Base-by-base conservation (phyloP, 2,329 filamentous ascomycete species). In the Claviceps sorghi region DNA sequence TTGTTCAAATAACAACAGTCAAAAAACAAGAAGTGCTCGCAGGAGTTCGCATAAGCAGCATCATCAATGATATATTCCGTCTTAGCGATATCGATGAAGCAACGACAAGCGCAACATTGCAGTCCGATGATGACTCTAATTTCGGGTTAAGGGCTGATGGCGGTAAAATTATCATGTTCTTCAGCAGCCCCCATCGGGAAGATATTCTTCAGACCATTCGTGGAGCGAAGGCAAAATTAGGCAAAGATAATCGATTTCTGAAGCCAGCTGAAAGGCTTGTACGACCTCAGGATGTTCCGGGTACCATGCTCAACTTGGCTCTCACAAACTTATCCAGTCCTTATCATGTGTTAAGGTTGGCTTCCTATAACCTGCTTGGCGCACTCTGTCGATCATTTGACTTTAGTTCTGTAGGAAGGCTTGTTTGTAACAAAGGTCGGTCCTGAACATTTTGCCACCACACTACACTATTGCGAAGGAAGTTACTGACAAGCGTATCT, bases 81-180 rank as follows among this genome's bases (percentile, higher is more conserved):
- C 69, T 86, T 3, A 74, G 78, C 4, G 82, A 86, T 52, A 75
- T 86, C 15, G 82, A 85, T 53, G 82, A 86, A 65, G 78, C 80
- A 4, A 38, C 52, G 17, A 74, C 80, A 5, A 79, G 80, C 4
- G 19, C 49, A 44, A 74, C 80, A 8, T 79, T 78, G 2, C 75
- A 80, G 54, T 78, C 77, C 0, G 82, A 84, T 53, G 81, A 85
- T 53, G 80, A 84, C 56, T 79, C 78, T 3, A 77, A 80, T 1
- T 86, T 86, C 63, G 82, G 81, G 1, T 67, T 86, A 30, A 74
- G 81, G 49, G 81, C 81, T 2, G 82, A 86, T 58, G 82, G 80
- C 56, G 82, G 82, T 58, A 84, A 82, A 65, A 80, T 84, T 49
- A 76, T 84, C 51, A 84, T 86, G 80, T 84, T 81, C 61, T 86